These are phyloP conservation scores for Coprinopsis strossmayeri DNA, from an alignment of 768 basidiomycete species.

Conservation along the genomic window DNA sequence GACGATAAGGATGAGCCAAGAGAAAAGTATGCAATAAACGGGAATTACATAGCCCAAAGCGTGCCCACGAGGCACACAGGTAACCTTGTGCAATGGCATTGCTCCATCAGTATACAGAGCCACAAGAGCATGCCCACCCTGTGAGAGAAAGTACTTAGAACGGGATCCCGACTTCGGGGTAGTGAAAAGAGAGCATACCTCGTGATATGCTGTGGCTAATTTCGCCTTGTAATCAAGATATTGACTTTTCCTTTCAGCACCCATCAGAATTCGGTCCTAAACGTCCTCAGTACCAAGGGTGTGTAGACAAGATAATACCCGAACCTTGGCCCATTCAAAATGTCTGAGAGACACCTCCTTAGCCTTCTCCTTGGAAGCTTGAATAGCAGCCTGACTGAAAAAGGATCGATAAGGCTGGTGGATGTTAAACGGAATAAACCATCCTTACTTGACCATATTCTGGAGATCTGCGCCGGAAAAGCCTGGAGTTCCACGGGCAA, in stretches of 20 bases:
- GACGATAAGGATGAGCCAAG: slow-evolving; percentile 12
- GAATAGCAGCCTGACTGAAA: slow-evolving; percentile 77
- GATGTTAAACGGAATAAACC: no score
- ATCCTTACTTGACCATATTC: slow-evolving; percentile 94
- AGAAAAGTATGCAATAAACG: slow-evolving; percentile 8
- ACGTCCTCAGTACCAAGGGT: neutral
- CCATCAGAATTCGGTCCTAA: slow-evolving; percentile 93
- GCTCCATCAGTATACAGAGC: slow-evolving; percentile 93
- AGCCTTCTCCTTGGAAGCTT: slow-evolving; percentile 82
- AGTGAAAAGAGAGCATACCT: slow-evolving; percentile 39
- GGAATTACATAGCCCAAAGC: slow-evolving; percentile 77
- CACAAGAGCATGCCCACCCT: slow-evolving; percentile 93
- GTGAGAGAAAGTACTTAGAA: slow-evolving; percentile 11
- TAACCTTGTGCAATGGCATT: slow-evolving; percentile 96
- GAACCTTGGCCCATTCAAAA: slow-evolving; percentile 97
- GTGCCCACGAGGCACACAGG: slow-evolving; percentile 93
- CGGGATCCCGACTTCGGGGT: slow-evolving; percentile 10
- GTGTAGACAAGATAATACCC: slow-evolving; percentile 5
- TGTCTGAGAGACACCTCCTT: slow-evolving; percentile 69
- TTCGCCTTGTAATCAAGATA: slow-evolving; percentile 86
- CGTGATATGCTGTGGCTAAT: slow-evolving; percentile 92
- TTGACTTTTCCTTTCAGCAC: slow-evolving; percentile 86
- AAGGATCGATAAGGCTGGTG: no score
- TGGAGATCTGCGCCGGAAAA: slow-evolving; percentile 97
- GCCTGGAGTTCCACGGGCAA: slow-evolving; percentile 92